Evolutionary conservation across 2,329 filamentous ascomycete genomes (phyloP), one percentile per base, ranked within the genome.

Genomic region (Colletotrichum sp.): DNA sequence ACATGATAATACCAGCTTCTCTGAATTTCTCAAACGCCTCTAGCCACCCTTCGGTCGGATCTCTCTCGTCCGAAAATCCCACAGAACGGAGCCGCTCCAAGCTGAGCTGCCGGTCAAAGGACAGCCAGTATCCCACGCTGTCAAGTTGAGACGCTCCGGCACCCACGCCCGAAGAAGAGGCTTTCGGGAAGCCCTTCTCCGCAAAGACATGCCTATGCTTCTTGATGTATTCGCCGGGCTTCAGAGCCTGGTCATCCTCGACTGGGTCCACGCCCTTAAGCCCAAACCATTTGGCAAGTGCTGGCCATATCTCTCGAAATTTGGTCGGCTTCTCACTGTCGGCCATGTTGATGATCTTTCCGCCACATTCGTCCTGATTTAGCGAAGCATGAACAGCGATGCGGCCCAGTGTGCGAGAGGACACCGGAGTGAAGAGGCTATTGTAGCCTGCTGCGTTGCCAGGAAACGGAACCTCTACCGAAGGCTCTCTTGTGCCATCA

Each of bases 21-120:
- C 83, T 82, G 77, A 89, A 86, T 67, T 81, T 82, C 72, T 84
- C 82, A 78, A 89, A 88, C 1, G 84, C 83, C 59, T 85, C 82
- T 61, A 86, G 77, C 87, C 87, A 89, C 6, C 84, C 85, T 26
- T 83, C 80, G 12, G 82, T 78, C 1, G 84, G 87, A 26, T 83
- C 78, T 32, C 79, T 82, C 64, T 87, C 81, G 39, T 83, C 85
- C 6, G 77, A 79, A 66, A 88, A 90, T 1, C 85, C 86, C 6
- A 83, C 79, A 9, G 79, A 80, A 24, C 84, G 82, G 14, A 88
- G 79, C 34, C 82, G 85, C 28, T 84, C 81, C 64, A 87, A 79
- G 70, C 86, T 87, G 78, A 89, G 79, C 67, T 89, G 86, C 28
- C 87, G 83, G 75, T 90, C 87, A 76, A 89, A 89, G 7, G 84